These are phyloP conservation scores for Xylariaceae sp. DNA, from an alignment of 2,329 filamentous ascomycete genomes.

Conservation along the genomic window DNA sequence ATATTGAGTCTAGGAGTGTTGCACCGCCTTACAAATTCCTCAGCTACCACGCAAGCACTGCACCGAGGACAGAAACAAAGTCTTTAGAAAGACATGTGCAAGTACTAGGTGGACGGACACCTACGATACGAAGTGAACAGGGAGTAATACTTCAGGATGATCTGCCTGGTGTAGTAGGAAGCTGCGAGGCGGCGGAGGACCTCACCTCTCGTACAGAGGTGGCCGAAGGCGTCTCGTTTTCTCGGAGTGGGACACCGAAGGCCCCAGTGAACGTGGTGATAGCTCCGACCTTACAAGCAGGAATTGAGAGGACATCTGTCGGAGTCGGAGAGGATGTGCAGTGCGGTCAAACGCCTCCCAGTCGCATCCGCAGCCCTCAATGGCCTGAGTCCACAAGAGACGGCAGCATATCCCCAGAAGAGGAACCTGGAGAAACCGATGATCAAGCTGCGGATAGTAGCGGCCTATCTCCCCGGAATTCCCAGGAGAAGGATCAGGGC, in stretches of 20 bases:
- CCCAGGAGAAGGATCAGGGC: conserved; percentile 3
- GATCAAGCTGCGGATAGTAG: conserved; percentile 1
- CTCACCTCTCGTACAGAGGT: conserved; percentile 1
- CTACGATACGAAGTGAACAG: conserved; percentile 30
- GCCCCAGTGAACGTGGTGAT: neutral
- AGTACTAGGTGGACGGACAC: conserved; percentile 22
- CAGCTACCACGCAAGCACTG: conserved; percentile 19
- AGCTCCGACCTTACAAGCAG: too few relatives aligned
- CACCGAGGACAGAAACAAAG: conserved; percentile 23
- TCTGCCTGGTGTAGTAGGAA: conserved; percentile 16
- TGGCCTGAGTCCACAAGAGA: too few relatives aligned
- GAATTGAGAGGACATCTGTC: too few relatives aligned
- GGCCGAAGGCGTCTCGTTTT: conserved; percentile 1
- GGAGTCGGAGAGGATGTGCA: too few relatives aligned
- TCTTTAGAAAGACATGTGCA: conserved; percentile 26
- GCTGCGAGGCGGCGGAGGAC: conserved; percentile 8
- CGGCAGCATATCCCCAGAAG: too few relatives aligned
- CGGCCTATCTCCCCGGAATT: neutral
- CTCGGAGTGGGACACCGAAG: neutral
- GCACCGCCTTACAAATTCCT: conserved; percentile 21
- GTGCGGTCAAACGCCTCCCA: too few relatives aligned
- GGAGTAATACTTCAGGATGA: conserved; percentile 29
- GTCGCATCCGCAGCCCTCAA: too few relatives aligned
- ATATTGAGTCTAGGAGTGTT: conserved; percentile 24
- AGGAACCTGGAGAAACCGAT: neutral